phyloP scores from a whole-genome alignment of 768 basidiomycete species.

The Phlegmacium glaucopus region DNA sequence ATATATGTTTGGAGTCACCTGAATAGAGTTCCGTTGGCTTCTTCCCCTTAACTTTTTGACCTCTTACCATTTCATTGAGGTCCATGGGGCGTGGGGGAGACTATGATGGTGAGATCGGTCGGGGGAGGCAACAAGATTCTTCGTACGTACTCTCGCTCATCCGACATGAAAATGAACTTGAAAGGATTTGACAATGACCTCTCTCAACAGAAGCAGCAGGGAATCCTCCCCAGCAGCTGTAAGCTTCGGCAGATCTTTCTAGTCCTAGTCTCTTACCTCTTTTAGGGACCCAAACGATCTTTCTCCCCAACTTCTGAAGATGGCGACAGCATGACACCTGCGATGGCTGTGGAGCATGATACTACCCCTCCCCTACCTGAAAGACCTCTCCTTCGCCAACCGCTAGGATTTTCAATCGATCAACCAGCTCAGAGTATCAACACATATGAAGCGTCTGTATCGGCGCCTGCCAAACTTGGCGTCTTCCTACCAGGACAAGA shows the following conservation, averaged over 20 bases:
- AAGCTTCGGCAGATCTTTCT: constrained; percentile 12
- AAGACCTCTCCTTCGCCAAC: constrained; percentile 54
- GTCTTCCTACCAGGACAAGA: constrained; percentile 57
- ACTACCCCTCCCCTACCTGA: constrained; percentile 46
- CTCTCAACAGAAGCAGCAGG: constrained; percentile 46
- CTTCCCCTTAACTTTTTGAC: not conserved
- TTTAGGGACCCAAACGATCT: constrained; percentile 40
- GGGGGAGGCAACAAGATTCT: constrained; percentile 33
- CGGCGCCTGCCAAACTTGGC: constrained; percentile 17
- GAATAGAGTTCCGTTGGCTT: too few relatives aligned
- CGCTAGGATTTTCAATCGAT: constrained; percentile 45
- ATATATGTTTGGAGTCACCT: too few relatives aligned
- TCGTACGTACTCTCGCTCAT: constrained; percentile 26
- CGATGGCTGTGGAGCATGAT: constrained; percentile 30
- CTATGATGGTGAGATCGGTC: constrained; percentile 33
- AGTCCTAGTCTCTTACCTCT: constrained; percentile 1
- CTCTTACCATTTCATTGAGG: not conserved
- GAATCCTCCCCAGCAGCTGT: constrained; percentile 52
- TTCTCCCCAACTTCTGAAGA: constrained; percentile 56
- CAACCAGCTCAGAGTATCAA: constrained; percentile 29
- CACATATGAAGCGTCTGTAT: constrained; percentile 40
- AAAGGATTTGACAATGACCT: not conserved
- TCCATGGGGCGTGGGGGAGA: not conserved
- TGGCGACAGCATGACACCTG: constrained; percentile 36
- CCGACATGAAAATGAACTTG: too few relatives aligned